Base-by-base conservation (phyloP, 2,329 filamentous ascomycete genomes). In the Exophiala dermatitidis region DNA sequence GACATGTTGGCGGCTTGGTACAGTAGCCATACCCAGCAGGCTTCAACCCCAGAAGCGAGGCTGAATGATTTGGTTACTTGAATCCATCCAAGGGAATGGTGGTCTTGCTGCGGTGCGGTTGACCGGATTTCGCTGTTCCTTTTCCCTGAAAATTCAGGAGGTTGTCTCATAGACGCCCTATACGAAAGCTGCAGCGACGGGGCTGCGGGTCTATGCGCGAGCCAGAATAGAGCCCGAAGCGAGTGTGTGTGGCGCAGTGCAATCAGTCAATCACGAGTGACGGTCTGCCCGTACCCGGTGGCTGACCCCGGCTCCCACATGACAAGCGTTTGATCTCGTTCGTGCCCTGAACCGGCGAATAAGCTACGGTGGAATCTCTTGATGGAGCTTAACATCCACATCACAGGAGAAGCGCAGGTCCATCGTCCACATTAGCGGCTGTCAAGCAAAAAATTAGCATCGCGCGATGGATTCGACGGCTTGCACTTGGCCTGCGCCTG, bases 241-340 rank as follows among this genome's bases (percentile, higher is more conserved):
- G 44, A 37, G 31, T 46, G 37, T 36, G 44, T 51, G 54, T 43
- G 41, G 50, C 40, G n/a, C 12, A 36, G n/a, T 32, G 28, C 50
- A 56, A 56, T 56, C 48, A 57, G 46, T 32, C 50, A 57, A 57
- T 57, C 48, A 57, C 46, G 50, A 34, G 50, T 43, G 54, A 51
- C 50, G 19, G 43, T 43, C 28, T 40, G 42, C 38, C 44, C 29
- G 50, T 45, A 50, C 31, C 19, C 42, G 45, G 51, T 51, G 54
- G 50, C 50, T 41, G 48, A 57, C 51, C 51, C 54, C 54, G 48
- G 38, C 38, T 48, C 29, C 50, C 40, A 41, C 36, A 36, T 12
- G 26, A 47, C 31, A 36, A 47, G 32, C 48, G 33, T 48, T 43
- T n/a, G 44, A 46, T 53, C 10, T 56, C 50, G 50, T 56, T 56